Evolutionary conservation across 192 early-diverging fungal genomes (phyloP).

Genomic region (Backusella liffmaniae): DNA sequence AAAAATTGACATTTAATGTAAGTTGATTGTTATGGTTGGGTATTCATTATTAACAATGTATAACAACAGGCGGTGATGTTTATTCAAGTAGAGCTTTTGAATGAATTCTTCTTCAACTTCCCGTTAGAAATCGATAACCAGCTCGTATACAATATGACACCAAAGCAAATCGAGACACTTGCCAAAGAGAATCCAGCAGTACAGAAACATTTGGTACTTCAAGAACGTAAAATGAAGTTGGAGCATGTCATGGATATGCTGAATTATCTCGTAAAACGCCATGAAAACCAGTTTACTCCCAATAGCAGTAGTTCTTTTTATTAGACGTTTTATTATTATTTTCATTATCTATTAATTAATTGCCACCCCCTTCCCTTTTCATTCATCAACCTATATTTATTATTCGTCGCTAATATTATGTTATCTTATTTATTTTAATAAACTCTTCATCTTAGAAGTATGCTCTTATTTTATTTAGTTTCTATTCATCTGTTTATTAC

Average conservation of each 20-base stretch:
- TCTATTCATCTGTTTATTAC: too few species aligned
- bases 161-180: conserved; percentile 79
- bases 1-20: conserved; percentile 88
- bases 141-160: conserved; percentile 81
- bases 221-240: conserved; percentile 80
- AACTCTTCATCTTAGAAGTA: not conserved
- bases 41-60: not conserved
- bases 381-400: not conserved
- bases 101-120: conserved; percentile 98
- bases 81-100: conserved; percentile 94
- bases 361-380: not conserved
- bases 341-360: not conserved
- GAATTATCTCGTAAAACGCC: conserved; percentile 54
- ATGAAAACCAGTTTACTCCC: conserved; percentile 19
- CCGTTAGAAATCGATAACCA: conserved; percentile 91
- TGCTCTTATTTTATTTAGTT: not conserved
- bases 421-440: not conserved
- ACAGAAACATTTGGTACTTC: conserved; percentile 78
- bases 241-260: conserved; percentile 75
- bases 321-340: not conserved
- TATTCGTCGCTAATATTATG: not conserved
- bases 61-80: conserved; percentile 82
- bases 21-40: not conserved
- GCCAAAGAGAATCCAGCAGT: conserved; percentile 87
- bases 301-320: not conserved